Evolutionary conservation across 345 rosid species (phyloP).

Genomic region (Aquilaria sinensis): DNA sequence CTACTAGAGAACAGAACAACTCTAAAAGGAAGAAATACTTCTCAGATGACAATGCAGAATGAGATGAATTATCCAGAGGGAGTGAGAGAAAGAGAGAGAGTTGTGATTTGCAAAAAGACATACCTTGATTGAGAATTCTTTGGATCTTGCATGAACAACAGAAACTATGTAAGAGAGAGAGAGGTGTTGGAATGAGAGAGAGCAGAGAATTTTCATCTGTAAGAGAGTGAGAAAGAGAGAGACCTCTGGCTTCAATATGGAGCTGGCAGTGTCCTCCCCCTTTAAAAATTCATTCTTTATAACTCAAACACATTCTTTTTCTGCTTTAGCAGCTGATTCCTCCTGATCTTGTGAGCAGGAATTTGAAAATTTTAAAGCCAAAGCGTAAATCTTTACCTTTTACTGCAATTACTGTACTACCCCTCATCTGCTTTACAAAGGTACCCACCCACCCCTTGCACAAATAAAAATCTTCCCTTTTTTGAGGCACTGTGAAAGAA

Average conservation of each 20-base stretch:
- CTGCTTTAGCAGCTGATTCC: conserved; percentile 49
- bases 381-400: conserved; percentile 41
- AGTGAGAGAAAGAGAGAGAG: background rate
- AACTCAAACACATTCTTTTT: conserved; percentile 32
- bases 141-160: conserved; percentile 84
- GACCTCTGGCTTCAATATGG: conserved; percentile 23
- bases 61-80: background rate
- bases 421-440: conserved; percentile 19
- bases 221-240: conserved; percentile 1
- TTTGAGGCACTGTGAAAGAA: background rate
- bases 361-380: conserved; percentile 42
- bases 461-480: conserved; percentile 7
- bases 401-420: conserved; percentile 39
- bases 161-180: conserved; percentile 23
- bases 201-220: conserved; percentile 37
- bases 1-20: no score
- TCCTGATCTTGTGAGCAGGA: conserved; percentile 24
- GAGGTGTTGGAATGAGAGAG: conserved; percentile 13
- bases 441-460: background rate
- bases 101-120: conserved; percentile 1
- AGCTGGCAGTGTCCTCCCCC: conserved; percentile 33
- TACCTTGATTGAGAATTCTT: conserved; percentile 68
- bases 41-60: background rate
- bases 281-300: conserved; percentile 39
- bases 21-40: no score